These are phyloP conservation scores for Cyclocybe aegerita DNA, from an alignment of 768 basidiomycete species.

Conservation along the genomic window DNA sequence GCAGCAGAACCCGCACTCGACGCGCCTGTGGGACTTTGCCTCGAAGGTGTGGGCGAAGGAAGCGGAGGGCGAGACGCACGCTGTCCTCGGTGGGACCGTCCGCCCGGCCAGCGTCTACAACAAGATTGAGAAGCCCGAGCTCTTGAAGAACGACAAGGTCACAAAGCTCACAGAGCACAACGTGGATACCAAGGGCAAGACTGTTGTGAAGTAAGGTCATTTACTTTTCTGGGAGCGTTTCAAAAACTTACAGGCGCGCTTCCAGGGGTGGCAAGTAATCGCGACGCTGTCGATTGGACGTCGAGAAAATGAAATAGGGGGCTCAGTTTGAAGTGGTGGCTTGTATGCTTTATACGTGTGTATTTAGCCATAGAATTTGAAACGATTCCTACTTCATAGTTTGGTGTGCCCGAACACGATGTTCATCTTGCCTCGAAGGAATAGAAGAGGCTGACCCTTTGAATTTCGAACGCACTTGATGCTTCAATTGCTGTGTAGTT, in stretches of 20 bases:
- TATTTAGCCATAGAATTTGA: too few species aligned
- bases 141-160: conserved; percentile 9
- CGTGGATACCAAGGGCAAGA: not conserved
- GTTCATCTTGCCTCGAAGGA: too few species aligned
- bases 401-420: too few species aligned
- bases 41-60: conserved; percentile 7
- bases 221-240: not conserved
- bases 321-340: too few species aligned
- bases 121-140: conserved; percentile 9
- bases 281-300: not conserved
- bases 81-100: conserved; percentile 6
- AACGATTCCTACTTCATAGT: too few species aligned
- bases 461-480: too few species aligned
- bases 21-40: conserved; percentile 7
- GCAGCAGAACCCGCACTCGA: not conserved
- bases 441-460: too few species aligned
- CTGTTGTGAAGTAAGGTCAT: conserved; percentile 8
- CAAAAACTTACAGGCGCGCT: not conserved
- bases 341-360: too few species aligned
- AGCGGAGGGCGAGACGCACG: conserved; percentile 3
- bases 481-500: too few species aligned
- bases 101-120: conserved; percentile 5
- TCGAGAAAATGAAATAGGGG: too few species aligned
- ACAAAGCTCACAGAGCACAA: conserved; percentile 8
- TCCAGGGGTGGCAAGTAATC: not conserved